phyloP scores from a whole-genome alignment of 192 early-diverging fungal genomes.

The Coemansia sp. region DNA sequence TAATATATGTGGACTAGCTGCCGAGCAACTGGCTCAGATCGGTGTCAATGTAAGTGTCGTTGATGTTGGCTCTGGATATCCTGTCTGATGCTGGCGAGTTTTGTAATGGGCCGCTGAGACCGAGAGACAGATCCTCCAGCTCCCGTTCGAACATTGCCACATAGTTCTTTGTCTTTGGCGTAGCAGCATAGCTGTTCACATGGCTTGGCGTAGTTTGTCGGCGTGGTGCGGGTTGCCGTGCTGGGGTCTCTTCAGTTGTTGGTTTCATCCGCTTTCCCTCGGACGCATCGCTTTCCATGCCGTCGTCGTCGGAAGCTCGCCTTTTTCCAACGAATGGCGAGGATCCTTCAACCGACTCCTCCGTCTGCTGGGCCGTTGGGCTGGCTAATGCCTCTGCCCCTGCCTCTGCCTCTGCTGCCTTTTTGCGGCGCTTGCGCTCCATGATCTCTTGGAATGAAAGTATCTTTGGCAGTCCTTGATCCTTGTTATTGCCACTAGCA shows the following conservation, averaged over 20 bases:
- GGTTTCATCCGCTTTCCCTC: conserved; percentile 24
- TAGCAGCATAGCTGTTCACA: background rate
- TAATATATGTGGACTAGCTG: background rate
- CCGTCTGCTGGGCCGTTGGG: background rate
- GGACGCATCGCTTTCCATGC: conserved; percentile 18
- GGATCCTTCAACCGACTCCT: background rate
- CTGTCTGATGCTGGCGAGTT: conserved; percentile 30
- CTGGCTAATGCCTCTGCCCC: background rate
- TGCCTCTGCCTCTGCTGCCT: conserved; percentile 8
- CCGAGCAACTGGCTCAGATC: conserved; percentile 24
- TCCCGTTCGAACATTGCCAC: conserved; percentile 41
- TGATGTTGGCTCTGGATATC: conserved; percentile 31
- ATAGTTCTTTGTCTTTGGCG: conserved; percentile 18
- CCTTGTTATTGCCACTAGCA: background rate
- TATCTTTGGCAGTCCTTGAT: conserved; percentile 21
- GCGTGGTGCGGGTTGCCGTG: background rate
- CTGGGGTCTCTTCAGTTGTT: background rate
- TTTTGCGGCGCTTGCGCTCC: conserved; percentile 37
- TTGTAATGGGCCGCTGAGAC: conserved; percentile 36
- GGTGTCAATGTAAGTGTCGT: conserved; percentile 14
- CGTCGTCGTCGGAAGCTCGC: background rate
- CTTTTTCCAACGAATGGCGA: background rate
- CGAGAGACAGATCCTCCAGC: conserved; percentile 23
- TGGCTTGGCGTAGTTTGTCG: background rate
- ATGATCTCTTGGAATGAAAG: conserved; percentile 45